Percentiles rank a stretch among this genome's conserved stretches.
Conservation (phyloP, 169 alveolate genomes). For the Perkinsus olseni region DNA sequence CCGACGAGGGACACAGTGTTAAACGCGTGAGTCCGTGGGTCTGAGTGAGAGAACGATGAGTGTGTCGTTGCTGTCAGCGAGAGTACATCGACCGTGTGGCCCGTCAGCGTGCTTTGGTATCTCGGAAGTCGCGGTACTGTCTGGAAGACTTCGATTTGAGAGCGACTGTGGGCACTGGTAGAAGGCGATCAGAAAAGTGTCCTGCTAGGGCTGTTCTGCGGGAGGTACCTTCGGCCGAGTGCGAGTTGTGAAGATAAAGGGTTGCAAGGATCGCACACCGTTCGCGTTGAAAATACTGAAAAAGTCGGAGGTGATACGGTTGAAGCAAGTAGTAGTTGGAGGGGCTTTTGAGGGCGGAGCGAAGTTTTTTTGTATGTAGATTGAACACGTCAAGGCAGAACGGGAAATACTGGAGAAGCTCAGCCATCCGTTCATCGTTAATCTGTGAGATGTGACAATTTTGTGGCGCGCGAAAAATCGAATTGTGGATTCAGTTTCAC, state of each 20-base stretch:
- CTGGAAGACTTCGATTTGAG: slow-evolving; percentile 29
- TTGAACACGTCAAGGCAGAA: slow-evolving; percentile 44
- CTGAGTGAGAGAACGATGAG: too few species aligned
- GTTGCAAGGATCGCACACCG: slow-evolving; percentile 37
- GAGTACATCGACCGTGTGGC: not conserved
- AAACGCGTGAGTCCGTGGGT: too few species aligned
- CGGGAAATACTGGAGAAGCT: slow-evolving; percentile 37
- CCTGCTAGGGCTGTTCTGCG: not conserved
- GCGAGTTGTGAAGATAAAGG: slow-evolving; percentile 35
- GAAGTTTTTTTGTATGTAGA: not conserved
- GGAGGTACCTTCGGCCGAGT: slow-evolving; percentile 3
- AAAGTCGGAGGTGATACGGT: slow-evolving; percentile 40
- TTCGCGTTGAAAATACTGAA: slow-evolving; percentile 67
- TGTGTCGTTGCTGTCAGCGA: not conserved
- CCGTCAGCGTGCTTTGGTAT: not conserved
- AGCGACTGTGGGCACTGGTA: slow-evolving; percentile 28
- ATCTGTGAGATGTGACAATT: slow-evolving; percentile 11
- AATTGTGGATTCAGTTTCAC: slow-evolving; percentile 25
- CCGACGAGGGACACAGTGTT: too few species aligned
- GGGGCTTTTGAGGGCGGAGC: not conserved
- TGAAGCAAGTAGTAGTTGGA: slow-evolving; percentile 32
- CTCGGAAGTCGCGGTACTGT: slow-evolving; percentile 1
- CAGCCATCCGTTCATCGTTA: slow-evolving; percentile 50
- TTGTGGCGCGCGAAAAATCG: not conserved
- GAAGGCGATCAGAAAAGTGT: not conserved